These are phyloP conservation scores for Chrysosphaeria jannelii DNA, from an alignment of 2,329 filamentous ascomycete genomes.

Conservation along the genomic window DNA sequence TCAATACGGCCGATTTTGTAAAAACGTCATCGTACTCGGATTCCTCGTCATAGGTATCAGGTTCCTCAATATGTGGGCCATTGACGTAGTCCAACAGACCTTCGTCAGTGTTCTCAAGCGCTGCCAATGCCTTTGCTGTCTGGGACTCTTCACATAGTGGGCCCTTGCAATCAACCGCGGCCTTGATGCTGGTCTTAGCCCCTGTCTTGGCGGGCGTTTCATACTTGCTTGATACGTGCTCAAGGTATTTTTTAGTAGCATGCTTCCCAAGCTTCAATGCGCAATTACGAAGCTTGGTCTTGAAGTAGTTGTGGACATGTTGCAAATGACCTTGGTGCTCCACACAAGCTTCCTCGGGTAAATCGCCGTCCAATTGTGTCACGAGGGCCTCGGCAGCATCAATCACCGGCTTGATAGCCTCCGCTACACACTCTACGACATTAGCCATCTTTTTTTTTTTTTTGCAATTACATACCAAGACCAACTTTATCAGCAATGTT, in stretches of 20 bases:
- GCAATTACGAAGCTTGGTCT: not conserved
- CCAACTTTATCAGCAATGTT: conserved; percentile 1
- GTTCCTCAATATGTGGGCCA: too few species aligned
- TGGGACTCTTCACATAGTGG: too few species aligned
- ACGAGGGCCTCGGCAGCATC: conserved; percentile 1
- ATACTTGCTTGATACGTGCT: not conserved
- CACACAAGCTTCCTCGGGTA: not conserved
- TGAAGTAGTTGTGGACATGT: not conserved
- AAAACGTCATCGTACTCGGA: too few species aligned
- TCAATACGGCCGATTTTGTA: too few species aligned
- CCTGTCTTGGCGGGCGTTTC: too few species aligned
- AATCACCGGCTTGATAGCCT: conserved; percentile 1
- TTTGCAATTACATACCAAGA: not conserved
- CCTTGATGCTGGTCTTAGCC: too few species aligned
- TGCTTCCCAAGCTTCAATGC: not conserved
- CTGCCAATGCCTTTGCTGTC: too few species aligned
- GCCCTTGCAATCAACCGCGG: too few species aligned
- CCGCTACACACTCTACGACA: not conserved
- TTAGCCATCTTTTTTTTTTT: not conserved
- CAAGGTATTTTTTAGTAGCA: conserved; percentile 1
- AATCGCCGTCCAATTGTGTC: conserved; percentile 1
- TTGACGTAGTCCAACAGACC: too few species aligned
- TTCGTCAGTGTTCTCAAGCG: too few species aligned
- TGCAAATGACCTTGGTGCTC: not conserved
- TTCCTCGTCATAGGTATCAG: too few species aligned